Evolutionary conservation across 805 yeast genomes (phyloP).

Genomic region (Starmerella davenportii): DNA sequence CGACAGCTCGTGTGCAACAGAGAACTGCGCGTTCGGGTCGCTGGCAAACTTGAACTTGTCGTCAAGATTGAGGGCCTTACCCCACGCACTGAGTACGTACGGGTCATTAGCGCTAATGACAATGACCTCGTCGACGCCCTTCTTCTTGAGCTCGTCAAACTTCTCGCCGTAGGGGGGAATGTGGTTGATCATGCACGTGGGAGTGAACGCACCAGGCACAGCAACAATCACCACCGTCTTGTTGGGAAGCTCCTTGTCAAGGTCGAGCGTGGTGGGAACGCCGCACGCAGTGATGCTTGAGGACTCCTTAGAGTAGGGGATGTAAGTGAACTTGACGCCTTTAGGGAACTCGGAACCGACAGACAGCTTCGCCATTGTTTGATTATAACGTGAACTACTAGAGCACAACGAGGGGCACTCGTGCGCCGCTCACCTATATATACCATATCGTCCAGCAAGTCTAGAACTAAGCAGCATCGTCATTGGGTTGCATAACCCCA

Average conservation of each 20-base stretch:
- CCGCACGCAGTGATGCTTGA: slow-evolving; percentile 25
- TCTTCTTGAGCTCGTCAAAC: slow-evolving; percentile 33
- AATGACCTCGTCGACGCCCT: slow-evolving; percentile 45
- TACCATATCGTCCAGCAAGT: too few species aligned
- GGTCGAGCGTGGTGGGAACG: slow-evolving; percentile 23
- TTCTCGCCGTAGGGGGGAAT: slow-evolving; percentile 47
- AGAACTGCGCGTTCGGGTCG: slow-evolving; percentile 46
- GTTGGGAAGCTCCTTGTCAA: slow-evolving; percentile 23
- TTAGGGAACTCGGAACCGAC: slow-evolving; percentile 20
- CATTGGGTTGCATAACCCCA: too few species aligned
- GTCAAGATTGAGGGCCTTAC: slow-evolving; percentile 26
- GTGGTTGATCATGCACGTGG: slow-evolving; percentile 57
- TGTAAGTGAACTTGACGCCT: slow-evolving; percentile 22
- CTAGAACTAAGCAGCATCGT: too few species aligned
- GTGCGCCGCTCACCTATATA: too few species aligned
- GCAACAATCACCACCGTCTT: slow-evolving; percentile 52
- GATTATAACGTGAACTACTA: background rate
- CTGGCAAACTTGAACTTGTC: slow-evolving; percentile 36
- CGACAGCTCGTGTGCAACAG: slow-evolving; percentile 40
- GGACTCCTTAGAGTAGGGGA: slow-evolving; percentile 22
- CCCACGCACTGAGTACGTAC: slow-evolving; percentile 57
- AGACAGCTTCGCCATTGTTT: background rate
- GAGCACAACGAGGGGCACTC: too few species aligned
- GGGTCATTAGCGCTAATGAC: slow-evolving; percentile 56
- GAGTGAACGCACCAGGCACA: slow-evolving; percentile 81